Percentiles rank a stretch among this genome's conserved stretches.
phyloP scores from a whole-genome alignment of 2,329 filamentous ascomycete species.

The Penicillium sp. region DNA sequence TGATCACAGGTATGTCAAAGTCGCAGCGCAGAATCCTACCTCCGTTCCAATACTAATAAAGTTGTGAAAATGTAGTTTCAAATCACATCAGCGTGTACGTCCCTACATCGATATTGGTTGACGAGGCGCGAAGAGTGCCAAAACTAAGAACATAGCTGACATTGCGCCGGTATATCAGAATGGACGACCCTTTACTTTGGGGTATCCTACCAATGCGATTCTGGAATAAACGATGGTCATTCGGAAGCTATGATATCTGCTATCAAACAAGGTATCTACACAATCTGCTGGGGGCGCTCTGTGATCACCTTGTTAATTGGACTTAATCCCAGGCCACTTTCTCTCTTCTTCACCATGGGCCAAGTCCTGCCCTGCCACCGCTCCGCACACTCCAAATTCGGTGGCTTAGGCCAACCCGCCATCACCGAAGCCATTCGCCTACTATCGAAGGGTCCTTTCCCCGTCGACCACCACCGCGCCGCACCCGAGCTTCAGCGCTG shows the following conservation, averaged over 20 bases:
- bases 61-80: slow-evolving; percentile 61
- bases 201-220: slow-evolving; percentile 79
- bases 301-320: slow-evolving; percentile 2
- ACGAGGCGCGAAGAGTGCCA: slow-evolving; percentile 18
- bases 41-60: slow-evolving; percentile 6
- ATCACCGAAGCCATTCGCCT: slow-evolving; percentile 83
- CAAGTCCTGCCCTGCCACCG: slow-evolving; percentile 92
- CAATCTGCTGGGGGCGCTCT: neutral
- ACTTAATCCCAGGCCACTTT: slow-evolving; percentile 56
- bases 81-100: slow-evolving; percentile 89
- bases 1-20: slow-evolving; percentile 72
- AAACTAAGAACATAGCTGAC: slow-evolving; percentile 29
- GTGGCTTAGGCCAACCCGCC: slow-evolving; percentile 87
- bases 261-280: slow-evolving; percentile 75
- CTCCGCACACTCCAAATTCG: slow-evolving; percentile 71
- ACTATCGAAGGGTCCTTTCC: slow-evolving; percentile 68
- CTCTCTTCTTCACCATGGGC: slow-evolving; percentile 82
- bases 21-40: neutral
- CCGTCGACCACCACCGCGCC: slow-evolving; percentile 49
- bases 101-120: slow-evolving; percentile 30
- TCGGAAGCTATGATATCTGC: slow-evolving; percentile 94
- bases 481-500: slow-evolving; percentile 37
- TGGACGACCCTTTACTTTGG: slow-evolving; percentile 96
- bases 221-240: slow-evolving; percentile 77
- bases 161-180: slow-evolving; percentile 52